Conservation (phyloP, 768 basidiomycete species). For the Leccinum boreale region DNA sequence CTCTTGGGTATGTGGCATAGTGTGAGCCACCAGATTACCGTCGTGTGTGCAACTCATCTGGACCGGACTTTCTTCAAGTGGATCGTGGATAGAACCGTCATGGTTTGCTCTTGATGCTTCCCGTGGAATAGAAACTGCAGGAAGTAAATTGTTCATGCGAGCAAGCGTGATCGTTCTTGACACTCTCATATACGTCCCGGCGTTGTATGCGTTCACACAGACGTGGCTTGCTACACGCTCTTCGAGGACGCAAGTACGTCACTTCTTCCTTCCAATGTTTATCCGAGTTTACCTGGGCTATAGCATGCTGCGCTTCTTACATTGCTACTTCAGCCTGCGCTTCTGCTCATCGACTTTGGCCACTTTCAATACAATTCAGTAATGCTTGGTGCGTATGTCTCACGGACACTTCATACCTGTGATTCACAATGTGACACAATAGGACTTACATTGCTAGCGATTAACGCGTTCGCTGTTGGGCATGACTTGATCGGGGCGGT, state of each 20-base stretch:
- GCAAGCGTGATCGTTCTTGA: slow-evolving; percentile 69
- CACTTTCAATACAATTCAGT: slow-evolving; percentile 96
- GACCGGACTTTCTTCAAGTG: slow-evolving; percentile 33
- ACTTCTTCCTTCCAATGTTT: neutral
- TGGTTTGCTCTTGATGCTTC: slow-evolving; percentile 75
- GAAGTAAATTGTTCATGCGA: slow-evolving; percentile 78
- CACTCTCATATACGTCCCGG: slow-evolving; percentile 68
- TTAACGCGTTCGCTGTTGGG: slow-evolving; percentile 66
- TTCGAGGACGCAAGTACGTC: slow-evolving; percentile 69
- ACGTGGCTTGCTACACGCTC: slow-evolving; percentile 70
- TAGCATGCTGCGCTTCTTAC: slow-evolving; percentile 59
- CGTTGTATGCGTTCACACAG: slow-evolving; percentile 61
- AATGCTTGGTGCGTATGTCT: slow-evolving; percentile 70
- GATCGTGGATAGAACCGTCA: slow-evolving; percentile 44
- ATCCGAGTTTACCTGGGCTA: slow-evolving; percentile 1
- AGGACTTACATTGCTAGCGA: slow-evolving; percentile 68
- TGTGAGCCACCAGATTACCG: slow-evolving; percentile 47
- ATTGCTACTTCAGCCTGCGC: slow-evolving; percentile 77
- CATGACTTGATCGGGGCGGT: slow-evolving; percentile 74
- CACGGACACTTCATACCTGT: slow-evolving; percentile 13
- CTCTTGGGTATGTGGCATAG: slow-evolving; percentile 75
- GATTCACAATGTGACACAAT: neutral
- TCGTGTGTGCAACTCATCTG: slow-evolving; percentile 3
- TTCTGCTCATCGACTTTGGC: slow-evolving; percentile 85
- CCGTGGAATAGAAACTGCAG: slow-evolving; percentile 65